Percentiles rank a stretch among this genome's conserved stretches.
Evolutionary conservation across 1,284 basidiomycete species (phyloP).

Genomic region (Cerrena zonata): DNA sequence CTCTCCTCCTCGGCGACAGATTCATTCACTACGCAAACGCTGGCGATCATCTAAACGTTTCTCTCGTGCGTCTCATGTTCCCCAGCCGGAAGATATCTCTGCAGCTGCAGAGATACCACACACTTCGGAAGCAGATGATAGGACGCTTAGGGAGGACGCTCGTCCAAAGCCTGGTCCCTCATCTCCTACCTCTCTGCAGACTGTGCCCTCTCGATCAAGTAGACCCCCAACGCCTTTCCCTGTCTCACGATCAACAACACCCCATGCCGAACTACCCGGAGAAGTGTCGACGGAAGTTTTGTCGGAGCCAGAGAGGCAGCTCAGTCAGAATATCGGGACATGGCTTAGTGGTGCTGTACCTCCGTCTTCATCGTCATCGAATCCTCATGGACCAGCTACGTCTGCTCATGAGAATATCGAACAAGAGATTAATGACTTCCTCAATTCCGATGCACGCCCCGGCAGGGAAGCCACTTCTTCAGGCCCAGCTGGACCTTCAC

Average conservation of each 20-base stretch:
- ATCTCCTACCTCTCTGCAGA: neutral
- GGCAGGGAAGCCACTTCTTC: neutral
- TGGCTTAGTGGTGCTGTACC: conserved; percentile 8
- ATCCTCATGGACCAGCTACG: neutral
- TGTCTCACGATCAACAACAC: conserved; percentile 4
- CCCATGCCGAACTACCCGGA: conserved; percentile 2
- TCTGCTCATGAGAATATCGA: conserved; percentile 10
- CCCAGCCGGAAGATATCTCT: conserved; percentile 7
- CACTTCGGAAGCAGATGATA: neutral
- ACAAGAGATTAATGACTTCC: conserved; percentile 16
- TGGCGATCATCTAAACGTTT: conserved; percentile 37
- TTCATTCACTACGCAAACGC: conserved; percentile 26
- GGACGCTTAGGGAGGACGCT: neutral
- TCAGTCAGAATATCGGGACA: conserved; percentile 9
- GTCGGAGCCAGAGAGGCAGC: conserved; percentile 5
- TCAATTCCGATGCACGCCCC: conserved; percentile 6
- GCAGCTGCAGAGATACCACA: neutral
- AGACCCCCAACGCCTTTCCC: conserved; percentile 8
- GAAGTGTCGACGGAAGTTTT: neutral
- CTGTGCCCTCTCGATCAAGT: conserved; percentile 1
- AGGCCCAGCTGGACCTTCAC: neutral
- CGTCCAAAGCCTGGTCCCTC: neutral
- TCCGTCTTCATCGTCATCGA: neutral
- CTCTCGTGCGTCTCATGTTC: conserved; percentile 21
- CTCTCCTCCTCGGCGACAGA: neutral